Evolutionary conservation across 345 rosid genomes (phyloP).

Genomic region (Angophora floribunda): DNA sequence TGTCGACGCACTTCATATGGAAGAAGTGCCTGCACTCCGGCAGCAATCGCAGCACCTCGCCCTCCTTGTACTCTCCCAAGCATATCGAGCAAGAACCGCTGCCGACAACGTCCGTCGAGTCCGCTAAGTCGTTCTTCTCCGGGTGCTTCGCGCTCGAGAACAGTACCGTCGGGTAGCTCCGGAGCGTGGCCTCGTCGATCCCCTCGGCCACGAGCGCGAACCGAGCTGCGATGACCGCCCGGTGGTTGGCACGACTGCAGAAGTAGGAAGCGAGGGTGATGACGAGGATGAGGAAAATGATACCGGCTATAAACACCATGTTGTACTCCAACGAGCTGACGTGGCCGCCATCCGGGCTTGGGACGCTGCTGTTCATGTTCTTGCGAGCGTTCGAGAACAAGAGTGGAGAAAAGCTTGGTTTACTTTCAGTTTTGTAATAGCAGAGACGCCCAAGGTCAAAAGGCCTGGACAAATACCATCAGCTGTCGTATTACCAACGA

Average conservation of each 20-base stretch:
- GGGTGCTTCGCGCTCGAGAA: constrained; percentile 1
- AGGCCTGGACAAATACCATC: neutral
- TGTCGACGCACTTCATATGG: constrained; percentile 9
- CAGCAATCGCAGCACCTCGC: neutral
- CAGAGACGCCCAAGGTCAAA: neutral
- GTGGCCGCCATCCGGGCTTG: neutral
- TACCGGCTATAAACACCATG: neutral
- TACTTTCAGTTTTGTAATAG: neutral
- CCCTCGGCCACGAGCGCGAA: neutral
- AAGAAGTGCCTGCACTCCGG: constrained; percentile 7
- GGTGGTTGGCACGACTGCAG: neutral
- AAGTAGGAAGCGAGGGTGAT: neutral
- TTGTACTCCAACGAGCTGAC: neutral
- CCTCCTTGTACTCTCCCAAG: constrained; percentile 2
- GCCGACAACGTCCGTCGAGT: neutral
- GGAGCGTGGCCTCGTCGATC: neutral
- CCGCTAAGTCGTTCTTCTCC: neutral
- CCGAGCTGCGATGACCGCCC: neutral
- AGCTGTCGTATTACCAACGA: neutral
- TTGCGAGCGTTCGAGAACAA: neutral
- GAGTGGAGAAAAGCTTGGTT: neutral
- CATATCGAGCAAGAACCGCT: constrained; percentile 2
- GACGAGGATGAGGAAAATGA: neutral
- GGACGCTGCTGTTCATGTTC: neutral
- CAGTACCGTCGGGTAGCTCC: neutral